phyloP scores from a whole-genome alignment of 805 yeast genomes.

The Pichia kluyveri region DNA sequence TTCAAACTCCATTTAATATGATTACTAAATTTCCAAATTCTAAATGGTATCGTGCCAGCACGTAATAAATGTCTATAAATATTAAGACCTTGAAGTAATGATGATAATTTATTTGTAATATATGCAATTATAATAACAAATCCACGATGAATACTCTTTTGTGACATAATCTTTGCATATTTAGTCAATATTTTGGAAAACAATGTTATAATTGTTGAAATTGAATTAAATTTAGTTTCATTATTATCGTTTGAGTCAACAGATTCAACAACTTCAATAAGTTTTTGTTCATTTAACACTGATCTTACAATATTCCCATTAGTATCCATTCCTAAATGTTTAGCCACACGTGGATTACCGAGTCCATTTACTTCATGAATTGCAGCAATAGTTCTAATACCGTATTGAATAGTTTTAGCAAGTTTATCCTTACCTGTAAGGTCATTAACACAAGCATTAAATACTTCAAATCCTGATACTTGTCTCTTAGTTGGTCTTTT shows the following conservation, averaged over 20 bases:
- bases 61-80: slow-evolving; percentile 60
- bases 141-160: background rate
- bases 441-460: slow-evolving; percentile 29
- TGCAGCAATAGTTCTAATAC: slow-evolving; percentile 40
- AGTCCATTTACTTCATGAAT: slow-evolving; percentile 21
- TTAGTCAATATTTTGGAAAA: background rate
- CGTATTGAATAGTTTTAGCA: slow-evolving; percentile 55
- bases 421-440: slow-evolving; percentile 65
- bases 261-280: too few relatives aligned
- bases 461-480: slow-evolving; percentile 7
- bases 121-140: slow-evolving; percentile 2
- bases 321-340: background rate
- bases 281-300: too few relatives aligned
- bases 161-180: background rate
- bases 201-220: background rate
- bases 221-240: too few relatives aligned
- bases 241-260: too few relatives aligned
- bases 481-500: background rate
- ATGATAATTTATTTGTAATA: slow-evolving; percentile 5
- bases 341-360: slow-evolving; percentile 1
- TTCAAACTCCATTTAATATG: slow-evolving; percentile 24
- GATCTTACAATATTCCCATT: background rate
- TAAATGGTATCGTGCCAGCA: slow-evolving; percentile 63
- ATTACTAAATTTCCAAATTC: slow-evolving; percentile 30
- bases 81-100: slow-evolving; percentile 31